Conservation (phyloP, 331 rosid genomes). For the Quercus phellos region DNA sequence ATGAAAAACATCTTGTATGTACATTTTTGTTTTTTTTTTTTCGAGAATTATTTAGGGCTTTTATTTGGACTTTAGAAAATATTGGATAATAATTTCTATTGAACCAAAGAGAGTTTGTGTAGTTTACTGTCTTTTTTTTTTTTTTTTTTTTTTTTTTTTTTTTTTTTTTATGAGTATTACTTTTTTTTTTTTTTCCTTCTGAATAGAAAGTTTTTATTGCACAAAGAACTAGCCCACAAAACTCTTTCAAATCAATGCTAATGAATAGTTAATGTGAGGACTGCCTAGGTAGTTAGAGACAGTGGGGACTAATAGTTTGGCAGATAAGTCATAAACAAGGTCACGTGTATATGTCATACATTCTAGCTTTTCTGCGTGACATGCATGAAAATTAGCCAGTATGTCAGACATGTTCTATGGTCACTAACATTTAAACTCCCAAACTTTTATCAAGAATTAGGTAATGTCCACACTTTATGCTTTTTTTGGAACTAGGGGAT, state of each 20-base stretch:
- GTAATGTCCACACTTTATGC: background rate
- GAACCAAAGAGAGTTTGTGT: background rate
- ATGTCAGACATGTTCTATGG: background rate
- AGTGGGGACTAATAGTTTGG: background rate
- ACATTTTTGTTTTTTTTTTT: background rate
- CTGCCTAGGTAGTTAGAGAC: background rate
- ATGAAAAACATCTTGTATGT: background rate
- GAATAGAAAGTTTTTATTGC: too few species aligned
- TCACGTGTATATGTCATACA: background rate
- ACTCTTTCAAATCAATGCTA: background rate
- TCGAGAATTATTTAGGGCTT: background rate
- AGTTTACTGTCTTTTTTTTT: background rate
- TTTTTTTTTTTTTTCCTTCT: background rate
- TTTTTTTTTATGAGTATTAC: background rate
- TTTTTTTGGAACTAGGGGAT: background rate
- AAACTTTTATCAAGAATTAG: background rate
- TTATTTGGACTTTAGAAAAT: background rate
- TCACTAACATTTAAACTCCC: background rate
- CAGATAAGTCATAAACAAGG: too few species aligned
- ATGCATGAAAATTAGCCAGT: background rate
- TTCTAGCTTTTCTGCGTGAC: background rate
- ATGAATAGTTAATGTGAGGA: background rate
- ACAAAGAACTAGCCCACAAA: too few species aligned
- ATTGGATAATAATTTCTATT: background rate
- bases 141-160: too few species aligned